These are phyloP conservation scores for Pilasporangium apinafurcum DNA, from an alignment of 352 stramenopile genomes.

Conservation along the genomic window DNA sequence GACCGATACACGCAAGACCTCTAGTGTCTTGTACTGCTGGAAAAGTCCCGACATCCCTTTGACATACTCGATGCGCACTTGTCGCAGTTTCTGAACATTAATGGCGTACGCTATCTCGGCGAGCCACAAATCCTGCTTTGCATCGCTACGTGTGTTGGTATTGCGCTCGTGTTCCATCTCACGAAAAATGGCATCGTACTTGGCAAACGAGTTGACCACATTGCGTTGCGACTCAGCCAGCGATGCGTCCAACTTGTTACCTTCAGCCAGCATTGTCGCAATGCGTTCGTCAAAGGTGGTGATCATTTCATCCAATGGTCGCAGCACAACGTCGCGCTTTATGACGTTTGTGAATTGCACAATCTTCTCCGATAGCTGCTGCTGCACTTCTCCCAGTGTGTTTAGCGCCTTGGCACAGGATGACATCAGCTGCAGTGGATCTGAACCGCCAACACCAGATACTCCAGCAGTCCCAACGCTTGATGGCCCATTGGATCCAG, in stretches of 20 bases:
- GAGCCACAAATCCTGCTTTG: conserved; percentile 56
- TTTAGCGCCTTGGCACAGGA: conserved; percentile 59
- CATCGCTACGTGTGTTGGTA: conserved; percentile 4
- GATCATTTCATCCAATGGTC: conserved; percentile 72
- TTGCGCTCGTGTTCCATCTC: conserved; percentile 41
- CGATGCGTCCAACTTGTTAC: conserved; percentile 39
- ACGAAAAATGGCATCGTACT: conserved; percentile 52
- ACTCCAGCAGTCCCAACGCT: neutral
- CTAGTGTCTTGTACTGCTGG: conserved; percentile 78
- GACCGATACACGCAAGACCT: conserved; percentile 61
- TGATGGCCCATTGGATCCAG: neutral
- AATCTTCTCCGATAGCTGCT: conserved; percentile 73
- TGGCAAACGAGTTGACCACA: conserved; percentile 48
- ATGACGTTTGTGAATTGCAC: conserved; percentile 67
- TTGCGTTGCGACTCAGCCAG: conserved; percentile 50
- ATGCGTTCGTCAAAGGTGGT: conserved; percentile 54
- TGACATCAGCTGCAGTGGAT: conserved; percentile 26
- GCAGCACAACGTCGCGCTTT: conserved; percentile 57
- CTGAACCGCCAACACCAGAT: conserved; percentile 8
- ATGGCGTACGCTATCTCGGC: conserved; percentile 71
- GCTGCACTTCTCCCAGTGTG: conserved; percentile 59
- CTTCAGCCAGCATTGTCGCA: conserved; percentile 41
- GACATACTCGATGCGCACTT: conserved; percentile 67
- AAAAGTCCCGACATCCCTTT: conserved; percentile 80
- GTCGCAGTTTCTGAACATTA: conserved; percentile 59